Evolutionary conservation across 2,329 filamentous ascomycete genomes (phyloP).

Genomic region (Penicillium sp.): DNA sequence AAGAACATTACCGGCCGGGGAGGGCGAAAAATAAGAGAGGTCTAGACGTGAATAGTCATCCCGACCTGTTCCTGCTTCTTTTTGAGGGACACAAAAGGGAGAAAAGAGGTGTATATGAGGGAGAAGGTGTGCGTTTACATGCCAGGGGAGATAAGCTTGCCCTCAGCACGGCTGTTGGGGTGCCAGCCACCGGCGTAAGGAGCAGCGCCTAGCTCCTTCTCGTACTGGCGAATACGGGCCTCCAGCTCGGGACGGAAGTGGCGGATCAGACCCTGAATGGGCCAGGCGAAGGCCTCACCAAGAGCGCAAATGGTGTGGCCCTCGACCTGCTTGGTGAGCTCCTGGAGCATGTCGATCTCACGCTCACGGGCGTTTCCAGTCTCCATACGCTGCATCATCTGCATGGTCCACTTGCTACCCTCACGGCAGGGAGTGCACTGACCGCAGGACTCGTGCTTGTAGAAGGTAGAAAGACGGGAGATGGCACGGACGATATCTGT

Average conservation of each 20-base stretch:
- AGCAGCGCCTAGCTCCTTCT: conserved; percentile 70
- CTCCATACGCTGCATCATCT: conserved; percentile 98
- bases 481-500: conserved; percentile 95
- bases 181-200: conserved; percentile 87
- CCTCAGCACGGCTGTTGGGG: conserved; percentile 72
- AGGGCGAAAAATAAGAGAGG: conserved; percentile 17
- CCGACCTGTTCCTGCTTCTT: conserved; percentile 20
- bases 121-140: conserved; percentile 64
- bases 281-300: conserved; percentile 98
- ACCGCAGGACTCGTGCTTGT: conserved; percentile 96
- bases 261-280: conserved; percentile 94
- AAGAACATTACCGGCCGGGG: conserved; percentile 18
- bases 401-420: conserved; percentile 97
- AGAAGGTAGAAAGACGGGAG: conserved; percentile 90
- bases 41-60: conserved; percentile 18
- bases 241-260: conserved; percentile 97
- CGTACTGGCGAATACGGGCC: conserved; percentile 81
- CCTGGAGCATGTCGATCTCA: conserved; percentile 99
- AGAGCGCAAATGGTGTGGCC: conserved; percentile 98
- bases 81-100: conserved; percentile 17
- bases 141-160: conserved; percentile 83
- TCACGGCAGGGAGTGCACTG: conserved; percentile 99
- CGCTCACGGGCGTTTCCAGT: conserved; percentile 82
- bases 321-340: conserved; percentile 98
- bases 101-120: conserved; percentile 5